Base-by-base conservation (phyloP, 1,284 basidiomycete genomes). In the Cutaneotrichosporon mucoides region DNA sequence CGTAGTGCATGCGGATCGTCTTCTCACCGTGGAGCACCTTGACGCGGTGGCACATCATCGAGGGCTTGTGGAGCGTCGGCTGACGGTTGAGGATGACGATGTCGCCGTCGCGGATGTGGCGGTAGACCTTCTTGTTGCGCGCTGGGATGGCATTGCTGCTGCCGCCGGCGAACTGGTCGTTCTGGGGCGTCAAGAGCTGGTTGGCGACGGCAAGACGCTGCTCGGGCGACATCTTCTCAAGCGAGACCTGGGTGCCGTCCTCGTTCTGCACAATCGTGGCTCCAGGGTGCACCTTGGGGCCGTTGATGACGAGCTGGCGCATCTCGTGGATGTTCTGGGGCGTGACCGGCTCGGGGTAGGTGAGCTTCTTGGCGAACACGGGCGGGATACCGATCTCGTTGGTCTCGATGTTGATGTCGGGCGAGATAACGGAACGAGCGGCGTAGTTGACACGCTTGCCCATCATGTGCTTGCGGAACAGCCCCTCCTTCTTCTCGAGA, bases 381-480 rank as follows among this genome's bases (percentile, higher is more conserved):
- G 96, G 96, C 11, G 96, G 96, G 35, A 99, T 87, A 56, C 96
- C 96, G 62, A 99, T 99, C 78, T 99, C 96, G 78, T 94, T 96
- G 42, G 96, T 93, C 80, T 99, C 96, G 68, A 99, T 98, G 78
- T 99, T 99, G 73, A 97, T 92, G 73, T 99, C 96, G 9, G 96
- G 96, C 37, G 96, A 99, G 66, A 99, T 99, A 74, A 99, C 96
- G 12, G 96, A 99, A 67, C 96, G 92, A 38, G 96, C 96, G 45
- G 96, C 92, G 76, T 95, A 97, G 78, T 99, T 99, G 71, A 99
- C 96, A 76, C 95, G 93, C 83, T 99, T 99, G 44, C 96, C 96
- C 96, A 99, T 99, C 96, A 99, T 99, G 76, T 99, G 88, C 80
- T 95, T 97, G 63, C 96, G 84, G 84, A 99, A 99, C 53, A 99